phyloP scores from a whole-genome alignment of 2,329 filamentous ascomycete species.

The Nemania bipapillata region DNA sequence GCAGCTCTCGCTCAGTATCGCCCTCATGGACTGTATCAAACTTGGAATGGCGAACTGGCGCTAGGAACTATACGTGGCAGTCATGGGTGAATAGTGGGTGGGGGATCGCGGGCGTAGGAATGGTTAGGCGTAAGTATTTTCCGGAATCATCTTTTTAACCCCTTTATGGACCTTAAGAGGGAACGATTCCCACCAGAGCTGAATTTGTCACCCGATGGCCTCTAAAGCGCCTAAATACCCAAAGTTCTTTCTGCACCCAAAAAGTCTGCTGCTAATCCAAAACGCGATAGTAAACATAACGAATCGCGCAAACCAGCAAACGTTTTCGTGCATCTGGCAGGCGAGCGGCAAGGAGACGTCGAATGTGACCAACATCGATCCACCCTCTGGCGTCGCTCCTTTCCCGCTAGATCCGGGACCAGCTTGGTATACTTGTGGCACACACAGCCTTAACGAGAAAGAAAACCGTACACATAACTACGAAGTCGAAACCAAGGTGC shows the following conservation, averaged over 20 bases:
- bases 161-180: neutral
- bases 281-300: slow-evolving; percentile 9
- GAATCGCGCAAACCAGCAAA: slow-evolving; percentile 10
- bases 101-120: slow-evolving; percentile 11
- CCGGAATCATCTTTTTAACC: neutral
- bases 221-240: neutral
- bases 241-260: neutral
- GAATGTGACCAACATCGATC: slow-evolving; percentile 19
- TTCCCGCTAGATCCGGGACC: neutral
- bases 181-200: neutral
- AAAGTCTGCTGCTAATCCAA: neutral
- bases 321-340: slow-evolving; percentile 10
- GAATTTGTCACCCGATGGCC: neutral
- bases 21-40: slow-evolving; percentile 19
- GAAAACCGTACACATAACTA: slow-evolving; percentile 18
- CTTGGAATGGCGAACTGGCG: slow-evolving; percentile 22
- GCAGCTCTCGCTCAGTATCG: neutral
- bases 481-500: slow-evolving; percentile 17
- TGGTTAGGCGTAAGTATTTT: neutral
- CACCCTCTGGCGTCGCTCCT: neutral
- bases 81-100: neutral
- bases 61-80: slow-evolving; percentile 13
- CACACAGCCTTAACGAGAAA: slow-evolving; percentile 6
- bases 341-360: slow-evolving; percentile 2
- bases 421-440: slow-evolving; percentile 9